A percentile compares a stretch with the other conserved stretches of the same genome.
phyloP scores from a whole-genome alignment of 352 stramenopile species.

The Pythium aphanidermatum region DNA sequence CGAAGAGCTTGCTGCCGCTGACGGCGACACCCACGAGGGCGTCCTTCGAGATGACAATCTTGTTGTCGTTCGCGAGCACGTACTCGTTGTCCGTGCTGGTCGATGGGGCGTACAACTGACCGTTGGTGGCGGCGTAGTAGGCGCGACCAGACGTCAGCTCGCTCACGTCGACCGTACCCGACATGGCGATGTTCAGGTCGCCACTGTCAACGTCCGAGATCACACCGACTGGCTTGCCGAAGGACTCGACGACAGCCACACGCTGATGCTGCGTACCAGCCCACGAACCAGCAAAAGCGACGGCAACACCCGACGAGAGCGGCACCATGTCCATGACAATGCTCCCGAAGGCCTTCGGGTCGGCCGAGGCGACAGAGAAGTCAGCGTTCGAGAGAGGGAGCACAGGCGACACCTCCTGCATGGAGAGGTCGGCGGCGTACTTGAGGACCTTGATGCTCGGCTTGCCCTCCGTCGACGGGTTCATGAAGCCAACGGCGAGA shows the following conservation, averaged over 20 bases:
- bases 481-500: constrained; percentile 64
- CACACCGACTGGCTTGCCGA: constrained; percentile 63
- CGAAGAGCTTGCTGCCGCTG: constrained; percentile 51
- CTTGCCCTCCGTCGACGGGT: constrained; percentile 64
- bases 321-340: constrained; percentile 59
- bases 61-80: constrained; percentile 65
- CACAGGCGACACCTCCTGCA: constrained; percentile 43
- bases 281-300: constrained; percentile 53
- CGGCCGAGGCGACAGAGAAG: constrained; percentile 49
- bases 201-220: constrained; percentile 50
- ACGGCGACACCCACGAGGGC: constrained; percentile 63
- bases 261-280: constrained; percentile 54
- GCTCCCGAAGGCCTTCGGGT: constrained; percentile 39
- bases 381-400: constrained; percentile 68
- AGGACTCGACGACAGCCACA: constrained; percentile 63
- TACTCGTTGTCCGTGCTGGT: constrained; percentile 43
- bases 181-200: constrained; percentile 52
- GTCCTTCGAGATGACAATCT: constrained; percentile 71
- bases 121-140: constrained; percentile 70
- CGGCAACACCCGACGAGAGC: constrained; percentile 43
- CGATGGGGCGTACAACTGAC: constrained; percentile 44
- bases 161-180: constrained; percentile 46
- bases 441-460: constrained; percentile 72
- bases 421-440: constrained; percentile 48
- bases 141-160: constrained; percentile 34